These are phyloP conservation scores for Terfezia boudieri DNA, from an alignment of 495 filamentous ascomycete genomes.

Conservation along the genomic window DNA sequence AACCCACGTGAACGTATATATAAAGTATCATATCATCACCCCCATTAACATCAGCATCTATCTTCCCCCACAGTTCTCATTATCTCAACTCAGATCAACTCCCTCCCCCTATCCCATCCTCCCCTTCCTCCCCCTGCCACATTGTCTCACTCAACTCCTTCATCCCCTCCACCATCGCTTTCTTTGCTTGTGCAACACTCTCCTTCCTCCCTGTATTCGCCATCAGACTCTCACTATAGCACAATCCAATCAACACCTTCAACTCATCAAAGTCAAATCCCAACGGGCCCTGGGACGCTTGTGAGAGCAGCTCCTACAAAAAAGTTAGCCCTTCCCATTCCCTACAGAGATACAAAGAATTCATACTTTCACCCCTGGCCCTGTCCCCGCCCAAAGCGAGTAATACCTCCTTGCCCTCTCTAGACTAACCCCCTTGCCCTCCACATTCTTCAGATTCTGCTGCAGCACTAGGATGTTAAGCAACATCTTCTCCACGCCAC, in stretches of 20 bases:
- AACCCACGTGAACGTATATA: too few species aligned
- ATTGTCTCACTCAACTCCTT: not conserved
- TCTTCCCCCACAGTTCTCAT: not conserved
- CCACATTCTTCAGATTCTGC: conserved; percentile 85
- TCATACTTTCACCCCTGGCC: too few species aligned
- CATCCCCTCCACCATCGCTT: not conserved
- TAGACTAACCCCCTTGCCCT: conserved; percentile 40
- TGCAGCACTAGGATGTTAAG: conserved; percentile 84
- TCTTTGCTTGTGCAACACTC: not conserved
- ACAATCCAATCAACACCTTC: conserved; percentile 62
- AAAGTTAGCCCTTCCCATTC: conserved; percentile 21
- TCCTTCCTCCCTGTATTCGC: not conserved
- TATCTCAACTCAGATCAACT: not conserved
- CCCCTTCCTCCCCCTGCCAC: not conserved
- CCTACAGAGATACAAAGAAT: too few species aligned
- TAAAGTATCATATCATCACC: too few species aligned
- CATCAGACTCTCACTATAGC: conserved; percentile 2
- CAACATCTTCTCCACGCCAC: conserved; percentile 60
- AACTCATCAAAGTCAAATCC: conserved; percentile 64
- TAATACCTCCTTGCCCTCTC: conserved; percentile 52
- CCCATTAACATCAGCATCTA: too few species aligned
- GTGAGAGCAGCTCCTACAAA: conserved; percentile 10
- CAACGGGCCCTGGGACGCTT: conserved; percentile 20
- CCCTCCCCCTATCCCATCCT: not conserved
- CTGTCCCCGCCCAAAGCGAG: conserved; percentile 47